Percentiles rank a stretch among this genome's conserved stretches.
phyloP scores from a whole-genome alignment of 148 eudicot genomes.

The Camellia sinensis region DNA sequence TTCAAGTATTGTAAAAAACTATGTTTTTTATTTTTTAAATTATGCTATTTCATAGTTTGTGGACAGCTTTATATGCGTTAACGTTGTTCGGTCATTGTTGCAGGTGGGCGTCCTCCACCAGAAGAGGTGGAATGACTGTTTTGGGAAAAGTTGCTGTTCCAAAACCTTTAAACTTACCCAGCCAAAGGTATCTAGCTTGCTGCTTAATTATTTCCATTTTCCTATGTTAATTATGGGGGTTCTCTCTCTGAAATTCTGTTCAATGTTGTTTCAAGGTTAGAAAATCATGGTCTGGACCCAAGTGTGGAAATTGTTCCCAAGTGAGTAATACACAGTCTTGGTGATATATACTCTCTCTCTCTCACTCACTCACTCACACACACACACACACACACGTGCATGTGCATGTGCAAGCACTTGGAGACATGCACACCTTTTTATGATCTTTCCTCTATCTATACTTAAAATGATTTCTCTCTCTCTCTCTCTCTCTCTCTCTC shows the following conservation, averaged over 20 bases:
- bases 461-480: background rate
- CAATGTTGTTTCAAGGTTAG: conserved; percentile 62
- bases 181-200: conserved; percentile 66
- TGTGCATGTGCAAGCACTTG: too few relatives aligned
- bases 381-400: too few relatives aligned
- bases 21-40: background rate
- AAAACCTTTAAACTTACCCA: conserved; percentile 93
- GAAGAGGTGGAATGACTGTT: conserved; percentile 96
- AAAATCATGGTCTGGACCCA: conserved; percentile 95
- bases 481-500: conserved; percentile 2
- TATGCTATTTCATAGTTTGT: background rate
- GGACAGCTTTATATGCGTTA: background rate
- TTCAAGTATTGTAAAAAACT: background rate
- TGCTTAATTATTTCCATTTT: conserved; percentile 14
- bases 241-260: conserved; percentile 28
- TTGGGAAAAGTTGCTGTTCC: conserved; percentile 98
- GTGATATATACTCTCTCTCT: background rate
- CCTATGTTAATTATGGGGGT: background rate
- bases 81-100: conserved; percentile 18
- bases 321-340: conserved; percentile 50
- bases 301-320: conserved; percentile 96
- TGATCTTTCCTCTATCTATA: background rate
- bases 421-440: background rate
- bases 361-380: background rate
- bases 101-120: conserved; percentile 82